Evolutionary conservation across 2,329 filamentous ascomycete species (phyloP), one percentile per base, ranked within the genome.

Genomic region (Aspergillus nomiae): DNA sequence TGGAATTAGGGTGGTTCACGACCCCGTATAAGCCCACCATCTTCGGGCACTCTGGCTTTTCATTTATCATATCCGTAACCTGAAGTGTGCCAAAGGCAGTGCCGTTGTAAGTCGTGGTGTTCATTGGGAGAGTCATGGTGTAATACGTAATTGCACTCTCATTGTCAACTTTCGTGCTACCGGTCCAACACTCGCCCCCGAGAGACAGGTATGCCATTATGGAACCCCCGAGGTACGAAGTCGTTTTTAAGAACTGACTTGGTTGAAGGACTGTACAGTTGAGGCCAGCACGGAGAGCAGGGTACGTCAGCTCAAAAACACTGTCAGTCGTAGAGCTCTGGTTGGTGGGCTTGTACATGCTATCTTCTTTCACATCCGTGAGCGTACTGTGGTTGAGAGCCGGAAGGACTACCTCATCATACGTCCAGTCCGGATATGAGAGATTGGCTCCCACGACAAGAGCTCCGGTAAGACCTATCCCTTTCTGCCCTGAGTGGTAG

Each of bases 361-460:
- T 12, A 28, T 46, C 19, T 7, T 24, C 26, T 57, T 46, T 61
- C 56, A 63, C 65, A 57, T 51, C 65, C 56, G 58, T 69, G 61
- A 59, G 67, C 59, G 38, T 70, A 30, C 11, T 60, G 58, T 28
- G 64, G 12, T 30, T 60, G 55, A 55, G 63, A 38, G 28, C 58
- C 1, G 69, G 67, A 58, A 76, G 70, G 2, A 67, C 73, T 2
- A 77, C 66, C 16, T 74, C 70, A 19, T 70, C 63, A 38, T 73
- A 73, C 3, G 73, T 75, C 74, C 74, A 76, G 46, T 71, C 63
- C 0, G 74, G 73, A 41, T 75, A 71, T 5, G 72, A 65, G n/a
- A 76, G 45, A 50, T 73, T 69, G 3, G 70, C 51, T 21, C 72
- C 70, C 14, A 73, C 65, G 6, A 76, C 68, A 4, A 76, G 38